These are phyloP conservation scores for Dacryopinax primogenitus DNA, from an alignment of 768 basidiomycete genomes.

Conservation along the genomic window DNA sequence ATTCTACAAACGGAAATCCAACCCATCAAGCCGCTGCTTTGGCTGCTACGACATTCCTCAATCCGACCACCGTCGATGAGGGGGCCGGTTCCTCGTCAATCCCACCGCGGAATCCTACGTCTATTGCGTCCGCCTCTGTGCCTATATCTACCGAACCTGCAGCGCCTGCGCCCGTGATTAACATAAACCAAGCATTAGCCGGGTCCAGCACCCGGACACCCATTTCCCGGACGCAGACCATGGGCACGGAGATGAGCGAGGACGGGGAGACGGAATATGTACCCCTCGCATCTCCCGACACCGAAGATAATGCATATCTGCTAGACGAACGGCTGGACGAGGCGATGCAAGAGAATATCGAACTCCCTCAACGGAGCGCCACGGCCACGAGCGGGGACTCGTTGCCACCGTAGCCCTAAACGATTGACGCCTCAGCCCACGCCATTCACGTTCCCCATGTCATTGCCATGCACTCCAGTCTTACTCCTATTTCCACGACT, in stretches of 20 bases:
- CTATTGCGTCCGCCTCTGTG: not conserved
- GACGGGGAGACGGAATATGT: not conserved
- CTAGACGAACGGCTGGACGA: not conserved
- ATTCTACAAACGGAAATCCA: not conserved
- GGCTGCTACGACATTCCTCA: not conserved
- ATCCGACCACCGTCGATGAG: not conserved
- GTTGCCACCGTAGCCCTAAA: not conserved
- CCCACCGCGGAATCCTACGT: not conserved
- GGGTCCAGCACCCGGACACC: no score
- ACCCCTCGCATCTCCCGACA: not conserved
- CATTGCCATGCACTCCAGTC: no score
- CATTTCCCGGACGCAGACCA: not conserved
- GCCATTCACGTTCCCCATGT: no score
- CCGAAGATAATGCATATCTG: not conserved
- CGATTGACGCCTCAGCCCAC: no score
- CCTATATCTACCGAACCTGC: not conserved
- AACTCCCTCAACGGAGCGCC: not conserved
- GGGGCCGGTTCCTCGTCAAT: not conserved
- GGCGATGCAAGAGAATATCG: slow-evolving; percentile 5
- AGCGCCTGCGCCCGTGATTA: not conserved
- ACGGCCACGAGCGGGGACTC: not conserved
- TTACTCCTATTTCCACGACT: not conserved
- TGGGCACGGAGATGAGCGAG: slow-evolving; percentile 5
- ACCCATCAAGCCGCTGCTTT: not conserved
- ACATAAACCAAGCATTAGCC: no score